phyloP scores from a whole-genome alignment of 2,329 filamentous ascomycete species.

The Aspergillus puulaauensis region DNA sequence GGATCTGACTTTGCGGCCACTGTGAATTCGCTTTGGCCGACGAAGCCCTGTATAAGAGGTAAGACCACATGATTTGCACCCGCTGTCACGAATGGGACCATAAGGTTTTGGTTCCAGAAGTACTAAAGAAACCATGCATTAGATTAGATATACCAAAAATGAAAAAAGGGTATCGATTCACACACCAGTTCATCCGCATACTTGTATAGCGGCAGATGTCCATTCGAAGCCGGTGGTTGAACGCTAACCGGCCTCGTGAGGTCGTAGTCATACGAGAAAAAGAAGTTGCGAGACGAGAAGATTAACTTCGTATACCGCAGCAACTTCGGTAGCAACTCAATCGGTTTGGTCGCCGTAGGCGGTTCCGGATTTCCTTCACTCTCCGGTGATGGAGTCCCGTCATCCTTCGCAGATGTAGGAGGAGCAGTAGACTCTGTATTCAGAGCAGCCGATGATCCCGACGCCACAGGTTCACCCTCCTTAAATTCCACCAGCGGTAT shows the following conservation, averaged over 20 bases:
- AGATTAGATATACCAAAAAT: neutral
- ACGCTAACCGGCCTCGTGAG: slow-evolving; percentile 67
- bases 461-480: slow-evolving; percentile 1
- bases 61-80: slow-evolving; percentile 70
- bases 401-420: slow-evolving; percentile 2
- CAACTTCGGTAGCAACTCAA: slow-evolving; percentile 75
- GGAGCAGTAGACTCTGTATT: slow-evolving; percentile 9
- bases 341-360: slow-evolving; percentile 40
- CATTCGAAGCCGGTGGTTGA: slow-evolving; percentile 37
- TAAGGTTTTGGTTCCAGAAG: slow-evolving; percentile 86
- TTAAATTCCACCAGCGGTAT: slow-evolving; percentile 21
- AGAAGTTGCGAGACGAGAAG: slow-evolving; percentile 84
- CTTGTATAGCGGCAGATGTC: slow-evolving; percentile 64
- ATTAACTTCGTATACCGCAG: slow-evolving; percentile 80
- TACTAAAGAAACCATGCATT: slow-evolving; percentile 50
- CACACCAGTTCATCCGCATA: slow-evolving; percentile 65
- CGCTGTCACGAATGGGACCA: slow-evolving; percentile 71
- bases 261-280: slow-evolving; percentile 92
- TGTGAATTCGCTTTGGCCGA: slow-evolving; percentile 80
- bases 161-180: neutral
- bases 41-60: slow-evolving; percentile 89
- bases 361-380: slow-evolving; percentile 9
- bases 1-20: slow-evolving; percentile 52
- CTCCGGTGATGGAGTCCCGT: neutral
- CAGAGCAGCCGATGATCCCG: slow-evolving; percentile 5